Conservation (phyloP, 192 early-diverging fungal species). For the Allomyces arbusculus region DNA sequence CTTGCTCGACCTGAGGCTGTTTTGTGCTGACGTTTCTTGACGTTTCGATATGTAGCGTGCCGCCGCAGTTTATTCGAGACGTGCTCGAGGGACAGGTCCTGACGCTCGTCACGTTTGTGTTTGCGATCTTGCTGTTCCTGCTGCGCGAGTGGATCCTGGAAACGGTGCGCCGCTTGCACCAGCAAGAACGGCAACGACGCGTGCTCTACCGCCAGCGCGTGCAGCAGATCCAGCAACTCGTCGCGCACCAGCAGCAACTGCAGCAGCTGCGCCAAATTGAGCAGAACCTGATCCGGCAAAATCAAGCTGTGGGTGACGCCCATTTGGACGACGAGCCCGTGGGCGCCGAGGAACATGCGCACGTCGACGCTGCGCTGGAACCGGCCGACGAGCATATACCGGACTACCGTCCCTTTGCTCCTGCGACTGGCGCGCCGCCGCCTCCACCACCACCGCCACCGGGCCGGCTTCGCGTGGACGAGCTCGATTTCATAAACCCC, state of each 20-base stretch:
- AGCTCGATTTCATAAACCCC: too few species aligned
- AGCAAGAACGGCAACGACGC: conserved; percentile 15
- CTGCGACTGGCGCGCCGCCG: too few species aligned
- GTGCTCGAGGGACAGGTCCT: conserved; percentile 75
- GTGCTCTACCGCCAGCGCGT: neutral
- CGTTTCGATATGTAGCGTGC: neutral
- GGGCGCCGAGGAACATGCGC: too few species aligned
- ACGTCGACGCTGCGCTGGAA: too few species aligned
- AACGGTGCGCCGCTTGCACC: conserved; percentile 21
- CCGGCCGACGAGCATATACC: too few species aligned
- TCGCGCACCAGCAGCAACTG: conserved; percentile 8
- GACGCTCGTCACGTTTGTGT: conserved; percentile 45
- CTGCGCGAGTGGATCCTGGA: conserved; percentile 75
- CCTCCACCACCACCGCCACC: too few species aligned
- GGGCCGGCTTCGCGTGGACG: too few species aligned
- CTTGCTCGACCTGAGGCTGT: conserved; percentile 6
- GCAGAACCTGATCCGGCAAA: neutral
- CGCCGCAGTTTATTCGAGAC: conserved; percentile 24
- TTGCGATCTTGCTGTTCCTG: conserved; percentile 59
- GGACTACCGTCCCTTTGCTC: too few species aligned
- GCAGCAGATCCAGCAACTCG: conserved; percentile 5
- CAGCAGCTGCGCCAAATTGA: neutral
- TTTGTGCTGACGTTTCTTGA: conserved; percentile 8
- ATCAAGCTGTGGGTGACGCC: too few species aligned
- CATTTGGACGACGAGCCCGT: too few species aligned